A percentile compares a stretch with the other conserved stretches of the same genome.
Evolutionary conservation across 2,329 filamentous ascomycete species (phyloP).

Genomic region (Aspergillus texensis): DNA sequence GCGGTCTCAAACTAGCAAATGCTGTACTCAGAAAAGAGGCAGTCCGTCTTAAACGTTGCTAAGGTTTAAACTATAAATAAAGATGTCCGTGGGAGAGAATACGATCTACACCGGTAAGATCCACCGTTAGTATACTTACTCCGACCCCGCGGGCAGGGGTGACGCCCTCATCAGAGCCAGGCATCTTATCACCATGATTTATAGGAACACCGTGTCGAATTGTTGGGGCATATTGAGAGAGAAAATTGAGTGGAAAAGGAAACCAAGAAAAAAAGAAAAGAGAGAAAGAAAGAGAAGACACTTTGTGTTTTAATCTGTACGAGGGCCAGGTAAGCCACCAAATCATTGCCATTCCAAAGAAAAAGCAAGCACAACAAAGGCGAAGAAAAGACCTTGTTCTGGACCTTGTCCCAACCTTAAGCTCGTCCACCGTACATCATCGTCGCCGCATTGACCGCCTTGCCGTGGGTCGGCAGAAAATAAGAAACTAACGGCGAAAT

Average conservation of each 20-base stretch:
- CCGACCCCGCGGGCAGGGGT: background rate
- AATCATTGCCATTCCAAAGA: background rate
- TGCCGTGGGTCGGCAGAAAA: conserved; percentile 4
- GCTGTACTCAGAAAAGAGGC: background rate
- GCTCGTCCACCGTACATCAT: background rate
- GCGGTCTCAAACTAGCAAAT: background rate
- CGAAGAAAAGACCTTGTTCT: background rate
- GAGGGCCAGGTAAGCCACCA: background rate
- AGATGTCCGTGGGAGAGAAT: background rate
- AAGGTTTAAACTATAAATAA: conserved; percentile 3
- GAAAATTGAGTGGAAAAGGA: background rate
- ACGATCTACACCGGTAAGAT: conserved; percentile 3
- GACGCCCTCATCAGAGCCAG: too few species aligned
- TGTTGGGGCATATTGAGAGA: background rate
- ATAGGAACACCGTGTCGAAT: background rate
- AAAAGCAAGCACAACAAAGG: background rate
- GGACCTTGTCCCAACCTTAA: background rate
- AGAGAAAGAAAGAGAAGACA: background rate
- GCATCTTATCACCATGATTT: too few species aligned
- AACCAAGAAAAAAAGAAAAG: background rate
- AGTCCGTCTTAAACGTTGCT: background rate
- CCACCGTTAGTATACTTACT: background rate
- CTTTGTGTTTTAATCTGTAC: background rate
- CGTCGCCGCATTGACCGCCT: conserved; percentile 1
- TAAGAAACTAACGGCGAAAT: background rate